phyloP scores from a whole-genome alignment of 306 rosid species.

The Cucurbita ficifolia region DNA sequence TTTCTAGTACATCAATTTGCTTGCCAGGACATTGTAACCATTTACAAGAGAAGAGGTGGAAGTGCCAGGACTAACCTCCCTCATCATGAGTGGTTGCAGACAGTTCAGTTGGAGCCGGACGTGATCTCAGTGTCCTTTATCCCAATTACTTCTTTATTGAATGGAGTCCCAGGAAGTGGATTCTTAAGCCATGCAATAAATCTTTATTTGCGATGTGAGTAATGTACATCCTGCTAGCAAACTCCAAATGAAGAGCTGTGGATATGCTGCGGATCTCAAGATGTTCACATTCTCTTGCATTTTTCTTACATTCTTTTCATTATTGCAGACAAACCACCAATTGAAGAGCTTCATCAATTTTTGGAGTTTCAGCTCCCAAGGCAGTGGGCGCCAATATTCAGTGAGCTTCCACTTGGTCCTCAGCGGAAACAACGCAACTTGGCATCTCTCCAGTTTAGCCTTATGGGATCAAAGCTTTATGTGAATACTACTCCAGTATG shows the following conservation, averaged over 20 bases:
- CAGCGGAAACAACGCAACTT: slow-evolving; percentile 63
- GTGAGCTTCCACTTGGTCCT: slow-evolving; percentile 97
- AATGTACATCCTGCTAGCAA: slow-evolving; percentile 5
- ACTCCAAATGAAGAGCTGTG: neutral
- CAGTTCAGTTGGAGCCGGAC: slow-evolving; percentile 80
- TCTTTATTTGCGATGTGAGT: slow-evolving; percentile 91
- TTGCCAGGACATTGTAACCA: slow-evolving; percentile 60
- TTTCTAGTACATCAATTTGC: neutral
- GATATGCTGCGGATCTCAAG: neutral
- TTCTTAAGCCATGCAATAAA: slow-evolving; percentile 97
- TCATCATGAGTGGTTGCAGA: slow-evolving; percentile 78
- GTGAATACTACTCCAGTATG: slow-evolving; percentile 69
- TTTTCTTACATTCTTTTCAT: slow-evolving; percentile 6
- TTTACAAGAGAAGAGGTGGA: slow-evolving; percentile 87
- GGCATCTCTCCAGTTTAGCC: slow-evolving; percentile 85
- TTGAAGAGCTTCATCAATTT: slow-evolving; percentile 92
- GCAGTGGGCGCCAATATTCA: slow-evolving; percentile 98
- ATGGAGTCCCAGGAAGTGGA: slow-evolving; percentile 96
- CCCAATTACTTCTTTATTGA: slow-evolving; percentile 80
- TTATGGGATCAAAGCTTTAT: slow-evolving; percentile 81
- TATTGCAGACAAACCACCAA: slow-evolving; percentile 79
- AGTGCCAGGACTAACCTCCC: slow-evolving; percentile 33
- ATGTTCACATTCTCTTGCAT: neutral
- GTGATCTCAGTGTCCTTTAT: slow-evolving; percentile 91
- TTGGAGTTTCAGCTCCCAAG: slow-evolving; percentile 95